Evolutionary conservation across 148 eudicot genomes (phyloP).

Genomic region (Vaccinium darrowii): DNA sequence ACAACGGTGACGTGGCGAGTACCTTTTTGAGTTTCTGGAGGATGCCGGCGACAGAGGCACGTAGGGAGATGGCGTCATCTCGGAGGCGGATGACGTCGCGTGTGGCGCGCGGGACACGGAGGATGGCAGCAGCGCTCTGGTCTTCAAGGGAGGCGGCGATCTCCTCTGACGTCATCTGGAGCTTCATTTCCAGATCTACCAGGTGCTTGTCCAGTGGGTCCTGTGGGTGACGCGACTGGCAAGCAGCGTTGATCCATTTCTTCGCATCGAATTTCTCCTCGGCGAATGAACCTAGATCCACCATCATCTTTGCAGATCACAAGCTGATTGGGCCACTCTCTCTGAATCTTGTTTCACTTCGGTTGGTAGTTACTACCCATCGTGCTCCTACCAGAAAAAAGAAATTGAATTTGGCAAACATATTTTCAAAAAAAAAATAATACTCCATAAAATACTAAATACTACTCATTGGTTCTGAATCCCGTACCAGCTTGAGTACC

Average conservation of each 20-base stretch:
- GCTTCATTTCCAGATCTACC: constrained; percentile 90
- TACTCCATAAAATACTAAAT: too few species aligned
- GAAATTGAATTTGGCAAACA: too few species aligned
- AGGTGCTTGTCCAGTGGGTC: constrained; percentile 75
- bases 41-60: constrained; percentile 66
- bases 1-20: not conserved
- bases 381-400: too few species aligned
- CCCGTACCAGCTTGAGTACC: too few species aligned
- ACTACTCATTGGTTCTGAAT: too few species aligned
- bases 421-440: too few species aligned
- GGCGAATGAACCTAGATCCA: constrained; percentile 75
- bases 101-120: constrained; percentile 95
- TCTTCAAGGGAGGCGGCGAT: constrained; percentile 85
- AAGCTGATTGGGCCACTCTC: not conserved
- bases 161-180: constrained; percentile 89
- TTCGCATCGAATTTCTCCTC: constrained; percentile 91
- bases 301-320: constrained; percentile 53
- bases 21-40: constrained; percentile 73
- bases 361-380: not conserved
- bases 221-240: constrained; percentile 59
- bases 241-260: constrained; percentile 90
- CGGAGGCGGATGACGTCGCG: constrained; percentile 88
- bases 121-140: constrained; percentile 82
- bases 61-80: constrained; percentile 78
- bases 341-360: not conserved